Evolutionary conservation across 2,329 filamentous ascomycete genomes (phyloP).

Genomic region (Chaetoscypha palmicola): DNA sequence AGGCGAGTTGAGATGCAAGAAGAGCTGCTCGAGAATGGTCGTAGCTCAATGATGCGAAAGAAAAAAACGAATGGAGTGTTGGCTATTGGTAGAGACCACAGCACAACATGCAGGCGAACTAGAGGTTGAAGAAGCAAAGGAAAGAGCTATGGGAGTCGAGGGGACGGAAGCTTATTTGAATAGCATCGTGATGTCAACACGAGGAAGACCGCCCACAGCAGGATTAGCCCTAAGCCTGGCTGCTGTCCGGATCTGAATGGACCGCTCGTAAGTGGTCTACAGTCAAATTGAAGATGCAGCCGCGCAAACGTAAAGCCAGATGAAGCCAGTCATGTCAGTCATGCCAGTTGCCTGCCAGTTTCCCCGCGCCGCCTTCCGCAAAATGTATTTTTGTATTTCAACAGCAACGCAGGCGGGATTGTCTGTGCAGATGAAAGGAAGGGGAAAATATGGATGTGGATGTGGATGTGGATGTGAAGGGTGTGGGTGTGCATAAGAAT

Average conservation of each 20-base stretch:
- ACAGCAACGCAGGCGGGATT: neutral
- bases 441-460: neutral
- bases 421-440: conserved; percentile 16
- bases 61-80: neutral
- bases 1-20: too few species aligned
- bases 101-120: too few species aligned
- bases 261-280: neutral
- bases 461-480: too few species aligned
- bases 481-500: too few species aligned
- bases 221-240: neutral
- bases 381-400: neutral
- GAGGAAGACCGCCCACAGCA: neutral
- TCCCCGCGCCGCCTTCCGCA: neutral
- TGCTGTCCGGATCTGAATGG: neutral
- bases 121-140: too few species aligned
- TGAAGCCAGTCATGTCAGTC: too few species aligned
- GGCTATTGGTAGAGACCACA: neutral
- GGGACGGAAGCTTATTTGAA: too few species aligned
- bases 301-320: neutral
- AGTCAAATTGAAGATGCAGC: neutral
- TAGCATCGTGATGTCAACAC: too few species aligned
- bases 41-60: too few species aligned
- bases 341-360: neutral
- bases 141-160: neutral
- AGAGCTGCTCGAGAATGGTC: too few species aligned